Evolutionary conservation across 257 asterid species (phyloP), one percentile per base, ranked within the genome.

Genomic region (Osmanthus fragrans): DNA sequence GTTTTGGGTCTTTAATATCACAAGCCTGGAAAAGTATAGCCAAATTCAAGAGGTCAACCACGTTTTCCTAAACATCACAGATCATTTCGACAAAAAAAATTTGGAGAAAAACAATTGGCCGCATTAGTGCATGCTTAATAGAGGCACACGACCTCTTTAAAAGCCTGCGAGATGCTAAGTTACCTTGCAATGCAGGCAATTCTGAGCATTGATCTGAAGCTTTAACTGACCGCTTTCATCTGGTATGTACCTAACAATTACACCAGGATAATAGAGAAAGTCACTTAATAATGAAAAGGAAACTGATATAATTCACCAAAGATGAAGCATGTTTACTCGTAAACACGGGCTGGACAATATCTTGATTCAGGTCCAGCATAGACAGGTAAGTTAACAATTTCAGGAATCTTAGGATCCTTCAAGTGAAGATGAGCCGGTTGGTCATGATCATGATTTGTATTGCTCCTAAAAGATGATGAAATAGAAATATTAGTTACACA

Each of bases 121-220:
- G 39, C 49, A 25, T 54, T 39, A 30, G 51, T 34, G 45, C 68
- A 33, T 23, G 56, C 30, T 9, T 54, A 18, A 63, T 37, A 49
- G 45, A 18, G 68, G 75, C 19, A 60, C 32, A 29, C 47, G 58
- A 49, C 70, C 34, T 66, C 30, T 21, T 32, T 16, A 47, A 63
- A 80, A 30, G 73, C 10, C 11, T 23, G 6, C 39, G 25, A 74
- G 12, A 63, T 58, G 51, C 23, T 27, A 32, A n/a, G 47, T 77
- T 90, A 95, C 99, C 99, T 95, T 95, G 93, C 99, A 95, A 77
- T 95, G 99, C 73, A 95, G 84, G 83, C 99, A 95, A 76, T 95
- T 95, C 54, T 95, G 99, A 34, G 99, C 97, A 87, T 93, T 93
- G 86, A 95, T 93, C 30, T 93, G 97, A 78, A 95, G 93, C 90